A percentile compares a stretch with the other conserved stretches of the same genome.
phyloP scores from a whole-genome alignment of 1,139 yeast species.

The Chernovozyma aurita region DNA sequence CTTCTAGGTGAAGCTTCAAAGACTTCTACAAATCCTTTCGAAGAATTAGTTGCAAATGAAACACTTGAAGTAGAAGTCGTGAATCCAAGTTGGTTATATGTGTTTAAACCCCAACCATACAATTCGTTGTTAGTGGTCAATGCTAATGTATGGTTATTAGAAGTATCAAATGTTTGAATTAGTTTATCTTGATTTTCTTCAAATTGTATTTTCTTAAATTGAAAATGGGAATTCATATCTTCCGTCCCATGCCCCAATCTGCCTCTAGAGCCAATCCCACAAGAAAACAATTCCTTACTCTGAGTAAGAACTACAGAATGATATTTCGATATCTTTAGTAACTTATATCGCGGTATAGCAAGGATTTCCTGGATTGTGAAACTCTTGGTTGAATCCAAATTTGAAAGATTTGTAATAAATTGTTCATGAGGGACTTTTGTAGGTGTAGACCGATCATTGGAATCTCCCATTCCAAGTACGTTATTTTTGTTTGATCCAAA shows the following conservation, averaged over 20 bases:
- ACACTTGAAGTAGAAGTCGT: slow-evolving; percentile 19
- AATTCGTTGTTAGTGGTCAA: slow-evolving; percentile 50
- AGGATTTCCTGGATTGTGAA: slow-evolving; percentile 13
- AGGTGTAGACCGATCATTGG: slow-evolving; percentile 49
- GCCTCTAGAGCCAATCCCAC: slow-evolving; percentile 73
- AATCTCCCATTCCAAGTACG: slow-evolving; percentile 66
- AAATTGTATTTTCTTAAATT: slow-evolving; percentile 31
- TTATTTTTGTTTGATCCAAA: slow-evolving; percentile 66
- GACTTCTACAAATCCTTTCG: slow-evolving; percentile 27
- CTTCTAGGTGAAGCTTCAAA: slow-evolving; percentile 46
- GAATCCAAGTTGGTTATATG: slow-evolving; percentile 62
- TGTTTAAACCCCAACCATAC: slow-evolving; percentile 78
- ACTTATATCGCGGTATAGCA: slow-evolving; percentile 38
- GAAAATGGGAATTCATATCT: slow-evolving; percentile 30
- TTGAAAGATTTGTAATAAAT: slow-evolving; percentile 9
- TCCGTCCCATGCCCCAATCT: slow-evolving; percentile 57
- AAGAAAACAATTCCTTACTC: slow-evolving; percentile 49
- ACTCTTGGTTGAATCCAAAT: slow-evolving; percentile 3
- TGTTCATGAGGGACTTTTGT: slow-evolving; percentile 21
- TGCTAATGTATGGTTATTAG: slow-evolving; percentile 63
- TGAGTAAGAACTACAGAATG: slow-evolving; percentile 61
- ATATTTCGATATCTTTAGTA: slow-evolving; percentile 54
- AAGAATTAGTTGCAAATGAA: slow-evolving; percentile 7
- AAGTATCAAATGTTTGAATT: slow-evolving; percentile 44
- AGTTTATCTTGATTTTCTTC: slow-evolving; percentile 24